Conservation (phyloP, 176 grass and related monocot species). For the Microstegium vimineum region DNA sequence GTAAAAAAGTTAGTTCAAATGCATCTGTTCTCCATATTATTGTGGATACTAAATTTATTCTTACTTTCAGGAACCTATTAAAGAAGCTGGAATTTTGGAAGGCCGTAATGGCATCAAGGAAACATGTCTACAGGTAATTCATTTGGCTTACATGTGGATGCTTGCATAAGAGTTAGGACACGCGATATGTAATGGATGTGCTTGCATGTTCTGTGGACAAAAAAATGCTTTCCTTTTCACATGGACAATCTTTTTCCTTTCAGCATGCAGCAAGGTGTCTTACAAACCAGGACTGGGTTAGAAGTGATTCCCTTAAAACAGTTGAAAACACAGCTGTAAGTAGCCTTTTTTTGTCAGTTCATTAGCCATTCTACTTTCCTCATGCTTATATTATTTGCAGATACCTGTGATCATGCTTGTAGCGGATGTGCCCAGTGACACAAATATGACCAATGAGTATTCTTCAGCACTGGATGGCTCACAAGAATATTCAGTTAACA, state of each 20-base stretch:
- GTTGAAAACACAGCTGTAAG: slow-evolving; percentile 98
- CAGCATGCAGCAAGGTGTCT: slow-evolving; percentile 97
- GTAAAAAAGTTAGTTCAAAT: slow-evolving; percentile 33
- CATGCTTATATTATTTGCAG: slow-evolving; percentile 49
- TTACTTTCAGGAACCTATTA: slow-evolving; percentile 91
- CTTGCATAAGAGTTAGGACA: not conserved
- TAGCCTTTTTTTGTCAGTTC: slow-evolving; percentile 21
- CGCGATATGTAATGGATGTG: not conserved
- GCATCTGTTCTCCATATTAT: slow-evolving; percentile 14
- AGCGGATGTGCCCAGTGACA: slow-evolving; percentile 77
- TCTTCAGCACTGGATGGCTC: slow-evolving; percentile 65
- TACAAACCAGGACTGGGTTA: slow-evolving; percentile 96
- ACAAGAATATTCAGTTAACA: slow-evolving; percentile 50
- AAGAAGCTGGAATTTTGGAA: slow-evolving; percentile 99
- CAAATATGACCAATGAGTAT: slow-evolving; percentile 64
- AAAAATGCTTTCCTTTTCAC: not conserved
- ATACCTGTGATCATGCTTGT: slow-evolving; percentile 98
- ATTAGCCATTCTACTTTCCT: slow-evolving; percentile 15
- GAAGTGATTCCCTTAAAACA: slow-evolving; percentile 95
- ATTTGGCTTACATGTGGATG: not conserved
- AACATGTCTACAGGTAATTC: slow-evolving; percentile 92
- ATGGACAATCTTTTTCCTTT: not conserved
- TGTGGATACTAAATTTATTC: slow-evolving; percentile 10
- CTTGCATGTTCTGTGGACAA: slow-evolving; percentile 3
- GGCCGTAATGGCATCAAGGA: slow-evolving; percentile 98